Conservation (phyloP, 23 red algal genomes). For the Gracilaria gracilis region DNA sequence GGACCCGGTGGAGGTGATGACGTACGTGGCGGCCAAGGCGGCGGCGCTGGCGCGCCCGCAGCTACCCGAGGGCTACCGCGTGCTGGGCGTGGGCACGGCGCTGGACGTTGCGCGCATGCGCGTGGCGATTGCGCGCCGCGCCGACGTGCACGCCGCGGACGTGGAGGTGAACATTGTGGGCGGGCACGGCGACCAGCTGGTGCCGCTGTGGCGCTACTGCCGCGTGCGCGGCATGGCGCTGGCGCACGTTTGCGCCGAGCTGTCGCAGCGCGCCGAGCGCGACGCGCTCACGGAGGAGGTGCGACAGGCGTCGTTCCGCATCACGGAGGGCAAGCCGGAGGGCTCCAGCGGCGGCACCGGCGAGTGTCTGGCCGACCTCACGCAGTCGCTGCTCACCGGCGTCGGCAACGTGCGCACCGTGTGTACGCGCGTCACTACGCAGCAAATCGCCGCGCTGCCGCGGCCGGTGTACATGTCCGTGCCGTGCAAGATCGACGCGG, state of each 20-base stretch:
- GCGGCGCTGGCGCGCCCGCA: slow-evolving; percentile 10
- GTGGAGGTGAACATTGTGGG: slow-evolving; percentile 31
- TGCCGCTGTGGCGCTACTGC: slow-evolving; percentile 45
- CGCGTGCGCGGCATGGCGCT: slow-evolving; percentile 11
- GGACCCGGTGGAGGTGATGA: slow-evolving; percentile 43
- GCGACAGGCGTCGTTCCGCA: neutral
- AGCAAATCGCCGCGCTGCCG: slow-evolving; percentile 8
- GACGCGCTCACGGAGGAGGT: neutral
- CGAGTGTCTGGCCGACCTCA: slow-evolving; percentile 50
- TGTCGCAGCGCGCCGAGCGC: neutral
- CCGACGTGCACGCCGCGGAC: slow-evolving; percentile 6
- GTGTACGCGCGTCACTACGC: neutral
- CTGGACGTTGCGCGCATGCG: slow-evolving; percentile 44
- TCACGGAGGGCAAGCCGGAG: slow-evolving; percentile 14
- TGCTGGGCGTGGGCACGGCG: slow-evolving; percentile 24
- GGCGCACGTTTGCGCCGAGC: neutral
- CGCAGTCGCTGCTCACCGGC: slow-evolving; percentile 9
- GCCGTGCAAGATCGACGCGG: slow-evolving; percentile 37
- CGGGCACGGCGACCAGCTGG: slow-evolving; percentile 22
- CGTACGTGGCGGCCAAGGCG: slow-evolving; percentile 37
- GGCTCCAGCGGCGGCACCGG: slow-evolving; percentile 6
- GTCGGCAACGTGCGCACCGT: slow-evolving; percentile 40
- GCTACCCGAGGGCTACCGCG: neutral
- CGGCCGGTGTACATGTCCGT: slow-evolving; percentile 27
- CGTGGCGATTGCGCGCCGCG: slow-evolving; percentile 20